phyloP scores from a whole-genome alignment of 2,329 filamentous ascomycete species.

The Xylaria sp. region DNA sequence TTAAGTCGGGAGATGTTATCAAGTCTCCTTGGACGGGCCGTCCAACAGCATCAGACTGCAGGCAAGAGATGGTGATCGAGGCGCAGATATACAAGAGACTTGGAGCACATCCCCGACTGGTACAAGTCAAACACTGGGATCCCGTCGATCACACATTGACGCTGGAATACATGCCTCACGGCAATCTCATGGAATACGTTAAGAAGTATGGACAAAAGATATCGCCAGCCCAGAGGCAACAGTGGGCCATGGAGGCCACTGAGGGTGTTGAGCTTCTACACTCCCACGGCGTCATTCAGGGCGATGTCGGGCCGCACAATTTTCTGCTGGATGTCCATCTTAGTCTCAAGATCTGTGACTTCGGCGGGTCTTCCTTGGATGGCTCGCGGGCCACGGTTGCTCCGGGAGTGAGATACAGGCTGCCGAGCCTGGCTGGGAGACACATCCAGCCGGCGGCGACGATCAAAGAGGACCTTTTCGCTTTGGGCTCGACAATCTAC shows the following conservation, averaged over 20 bases:
- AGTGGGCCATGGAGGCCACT: background rate
- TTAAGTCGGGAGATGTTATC: slow-evolving; percentile 32
- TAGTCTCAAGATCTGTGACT: background rate
- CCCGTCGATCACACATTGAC: background rate
- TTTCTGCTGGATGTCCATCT: background rate
- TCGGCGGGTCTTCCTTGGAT: background rate
- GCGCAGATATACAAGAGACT: background rate
- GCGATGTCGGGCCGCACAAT: background rate
- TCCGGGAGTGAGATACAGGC: background rate
- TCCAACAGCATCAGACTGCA: slow-evolving; percentile 25
- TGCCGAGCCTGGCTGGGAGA: background rate
- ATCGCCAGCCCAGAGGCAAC: background rate
- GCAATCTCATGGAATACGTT: background rate
- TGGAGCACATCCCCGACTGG: background rate
- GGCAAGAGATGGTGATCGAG: slow-evolving; percentile 28
- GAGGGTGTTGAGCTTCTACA: background rate
- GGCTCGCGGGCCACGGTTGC: background rate
- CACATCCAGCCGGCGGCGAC: background rate
- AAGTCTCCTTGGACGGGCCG: slow-evolving; percentile 30
- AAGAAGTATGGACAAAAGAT: background rate
- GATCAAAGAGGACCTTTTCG: background rate
- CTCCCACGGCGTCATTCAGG: background rate
- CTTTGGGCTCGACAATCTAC: background rate
- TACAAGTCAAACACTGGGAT: background rate
- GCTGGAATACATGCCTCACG: background rate